phyloP scores from a whole-genome alignment of 495 filamentous ascomycete species.

The Penicillium pulvis region DNA sequence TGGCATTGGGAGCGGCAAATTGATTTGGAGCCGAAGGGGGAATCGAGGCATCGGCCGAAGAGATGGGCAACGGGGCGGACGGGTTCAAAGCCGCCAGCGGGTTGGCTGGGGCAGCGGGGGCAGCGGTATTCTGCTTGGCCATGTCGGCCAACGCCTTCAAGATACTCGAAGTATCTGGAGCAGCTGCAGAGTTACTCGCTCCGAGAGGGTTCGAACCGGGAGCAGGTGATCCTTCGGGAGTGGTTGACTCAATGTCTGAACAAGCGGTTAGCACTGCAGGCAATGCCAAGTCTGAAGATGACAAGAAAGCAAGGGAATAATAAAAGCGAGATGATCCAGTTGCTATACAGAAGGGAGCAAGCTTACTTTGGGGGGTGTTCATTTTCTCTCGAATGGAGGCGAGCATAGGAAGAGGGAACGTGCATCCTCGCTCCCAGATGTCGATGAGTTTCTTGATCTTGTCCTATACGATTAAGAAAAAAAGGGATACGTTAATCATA shows the following conservation, averaged over 20 bases:
- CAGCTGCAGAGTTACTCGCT: constrained; percentile 35
- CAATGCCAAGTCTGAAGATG: not conserved
- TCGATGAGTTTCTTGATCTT: constrained; percentile 95
- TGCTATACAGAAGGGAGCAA: not conserved
- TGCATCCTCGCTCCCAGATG: constrained; percentile 96
- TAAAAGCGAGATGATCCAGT: not conserved
- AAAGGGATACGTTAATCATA: constrained; percentile 51
- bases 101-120: constrained; percentile 55
- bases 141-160: constrained; percentile 83
- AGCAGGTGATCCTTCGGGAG: constrained; percentile 77
- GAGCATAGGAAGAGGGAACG: constrained; percentile 83
- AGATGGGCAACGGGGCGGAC: constrained; percentile 44
- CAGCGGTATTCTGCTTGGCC: constrained; percentile 74
- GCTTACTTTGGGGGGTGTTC: constrained; percentile 67
- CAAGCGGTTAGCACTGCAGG: constrained; percentile 23
- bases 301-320: not conserved
- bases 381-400: constrained; percentile 84
- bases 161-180: constrained; percentile 69
- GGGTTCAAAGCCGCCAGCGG: constrained; percentile 59
- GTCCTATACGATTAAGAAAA: constrained; percentile 65
- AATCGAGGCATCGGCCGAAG: constrained; percentile 48
- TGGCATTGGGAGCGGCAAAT: constrained; percentile 52
- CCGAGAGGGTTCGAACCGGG: constrained; percentile 49
- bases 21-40: constrained; percentile 57
- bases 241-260: constrained; percentile 69